Base-by-base conservation (phyloP, 257 asterid genomes). In the Echium plantagineum region DNA sequence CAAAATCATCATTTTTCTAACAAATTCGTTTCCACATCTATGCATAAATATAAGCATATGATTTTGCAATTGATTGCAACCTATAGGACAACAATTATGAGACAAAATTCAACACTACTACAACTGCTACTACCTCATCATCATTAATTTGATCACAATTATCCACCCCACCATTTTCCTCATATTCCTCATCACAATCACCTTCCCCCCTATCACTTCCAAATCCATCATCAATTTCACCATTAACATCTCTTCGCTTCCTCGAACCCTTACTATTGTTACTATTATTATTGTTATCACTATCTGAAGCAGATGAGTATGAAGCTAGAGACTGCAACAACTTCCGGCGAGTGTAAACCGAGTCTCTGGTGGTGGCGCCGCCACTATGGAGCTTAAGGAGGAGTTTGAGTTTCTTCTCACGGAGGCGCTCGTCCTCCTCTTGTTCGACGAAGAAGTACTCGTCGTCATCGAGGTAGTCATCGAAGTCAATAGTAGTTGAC, bases 391-490 rank as follows among this genome's bases (percentile, higher is more conserved):
- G 80, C 79, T 83, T 82, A 52, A 84, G 94, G 17, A 89, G 68
- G 19, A 57, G 83, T 64, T 86, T 71, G 28, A 86, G 84, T 88
- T 85, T 81, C 87, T 86, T 89, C 89, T 94, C 91, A 3, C 86
- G 77, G 57, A 86, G 78, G 48, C 74, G 70, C 63, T 47, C 78
- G 63, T 85, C 95, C 60, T 81, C 97, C 63, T 83, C 95, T 2
- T 65, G 72, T 59, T 82, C 85, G 15, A 73, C 90, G 66, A 80
- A 84, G 31, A 72, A 76, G 9, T 72, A 54, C 72, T 86, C 96
- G 65, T 84, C 91, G 72, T 94, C 99, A 71, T 87, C 96, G 59
- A 86, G 80, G 78, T 89, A 93, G 69, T 94, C 99, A 74, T 94
- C 97, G 68, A 86, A 87, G 80, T 85, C 95, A 74, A 94, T 80